These are phyloP conservation scores for Trapa bicornis DNA, from an alignment of 345 rosid species.

Conservation along the genomic window DNA sequence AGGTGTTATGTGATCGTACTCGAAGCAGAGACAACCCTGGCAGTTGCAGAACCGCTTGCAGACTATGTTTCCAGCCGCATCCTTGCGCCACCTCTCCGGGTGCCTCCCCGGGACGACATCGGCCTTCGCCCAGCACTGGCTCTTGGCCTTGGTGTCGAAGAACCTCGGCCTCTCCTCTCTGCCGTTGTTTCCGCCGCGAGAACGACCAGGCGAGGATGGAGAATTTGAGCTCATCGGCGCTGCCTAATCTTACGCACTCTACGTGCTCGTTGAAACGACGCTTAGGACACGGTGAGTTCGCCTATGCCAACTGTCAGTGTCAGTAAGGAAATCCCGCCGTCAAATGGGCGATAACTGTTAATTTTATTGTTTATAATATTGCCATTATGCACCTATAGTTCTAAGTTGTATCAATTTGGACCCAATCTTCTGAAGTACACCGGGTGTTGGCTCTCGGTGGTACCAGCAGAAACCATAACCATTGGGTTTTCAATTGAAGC, in stretches of 20 bases:
- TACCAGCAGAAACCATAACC: no score
- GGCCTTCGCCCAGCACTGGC: conserved; percentile 64
- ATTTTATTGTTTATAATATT: no score
- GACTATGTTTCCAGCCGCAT: conserved; percentile 77
- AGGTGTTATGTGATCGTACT: conserved; percentile 86
- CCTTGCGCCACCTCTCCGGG: conserved; percentile 94
- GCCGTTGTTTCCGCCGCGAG: conserved; percentile 5
- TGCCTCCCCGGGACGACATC: conserved; percentile 71
- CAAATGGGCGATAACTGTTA: not conserved
- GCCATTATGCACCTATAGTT: no score
- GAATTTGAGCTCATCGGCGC: conserved; percentile 4
- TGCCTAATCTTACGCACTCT: not conserved
- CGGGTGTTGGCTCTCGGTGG: no score
- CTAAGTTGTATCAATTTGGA: no score
- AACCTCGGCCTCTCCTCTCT: conserved; percentile 58
- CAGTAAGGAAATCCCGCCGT: not conserved
- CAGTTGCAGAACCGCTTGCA: conserved; percentile 88
- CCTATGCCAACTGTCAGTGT: not conserved
- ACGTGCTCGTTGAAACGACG: conserved; percentile 4
- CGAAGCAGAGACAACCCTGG: conserved; percentile 83
- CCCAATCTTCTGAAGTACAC: no score
- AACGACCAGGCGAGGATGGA: conserved; percentile 8
- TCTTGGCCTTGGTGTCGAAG: conserved; percentile 64
- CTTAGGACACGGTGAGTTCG: not conserved
- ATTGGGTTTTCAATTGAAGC: no score